Evolutionary conservation across 2,329 filamentous ascomycete genomes (phyloP).

Genomic region (Exserohilum turcica): DNA sequence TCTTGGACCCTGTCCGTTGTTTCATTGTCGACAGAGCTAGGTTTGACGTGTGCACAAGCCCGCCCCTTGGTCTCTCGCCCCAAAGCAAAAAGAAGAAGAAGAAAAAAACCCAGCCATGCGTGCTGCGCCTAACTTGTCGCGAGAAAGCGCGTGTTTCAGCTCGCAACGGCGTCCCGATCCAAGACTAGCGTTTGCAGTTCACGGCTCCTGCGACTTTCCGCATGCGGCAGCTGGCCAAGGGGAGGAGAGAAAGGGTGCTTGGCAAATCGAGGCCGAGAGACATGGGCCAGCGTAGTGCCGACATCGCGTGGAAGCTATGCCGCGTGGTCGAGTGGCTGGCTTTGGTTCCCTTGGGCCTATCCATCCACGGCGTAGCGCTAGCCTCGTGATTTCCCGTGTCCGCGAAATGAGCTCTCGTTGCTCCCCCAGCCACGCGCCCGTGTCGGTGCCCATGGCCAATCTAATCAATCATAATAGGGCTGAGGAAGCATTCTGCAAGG

Average conservation of each 20-base stretch:
- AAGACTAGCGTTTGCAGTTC: constrained; percentile 1
- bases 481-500: constrained; percentile 20
- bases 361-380: too few species aligned
- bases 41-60: neutral
- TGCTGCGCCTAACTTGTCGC: neutral
- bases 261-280: too few species aligned
- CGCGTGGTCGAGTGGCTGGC: constrained; percentile 13
- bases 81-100: neutral
- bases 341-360: neutral
- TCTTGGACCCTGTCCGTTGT: neutral
- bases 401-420: constrained; percentile 15
- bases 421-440: too few species aligned
- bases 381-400: constrained; percentile 13
- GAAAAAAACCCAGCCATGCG: neutral
- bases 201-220: neutral
- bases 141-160: constrained; percentile 8
- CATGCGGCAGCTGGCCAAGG: constrained; percentile 2
- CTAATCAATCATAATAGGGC: constrained; percentile 17
- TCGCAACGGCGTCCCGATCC: constrained; percentile 7
- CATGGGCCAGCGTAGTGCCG: too few species aligned
- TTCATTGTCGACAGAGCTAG: neutral
- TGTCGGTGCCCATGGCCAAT: neutral
- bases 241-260: neutral
- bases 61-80: neutral
- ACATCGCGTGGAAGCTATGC: constrained; percentile 30